These are phyloP conservation scores for Wallacemonas rigidus DNA, from an alignment of 208 protist genomes.

Conservation along the genomic window DNA sequence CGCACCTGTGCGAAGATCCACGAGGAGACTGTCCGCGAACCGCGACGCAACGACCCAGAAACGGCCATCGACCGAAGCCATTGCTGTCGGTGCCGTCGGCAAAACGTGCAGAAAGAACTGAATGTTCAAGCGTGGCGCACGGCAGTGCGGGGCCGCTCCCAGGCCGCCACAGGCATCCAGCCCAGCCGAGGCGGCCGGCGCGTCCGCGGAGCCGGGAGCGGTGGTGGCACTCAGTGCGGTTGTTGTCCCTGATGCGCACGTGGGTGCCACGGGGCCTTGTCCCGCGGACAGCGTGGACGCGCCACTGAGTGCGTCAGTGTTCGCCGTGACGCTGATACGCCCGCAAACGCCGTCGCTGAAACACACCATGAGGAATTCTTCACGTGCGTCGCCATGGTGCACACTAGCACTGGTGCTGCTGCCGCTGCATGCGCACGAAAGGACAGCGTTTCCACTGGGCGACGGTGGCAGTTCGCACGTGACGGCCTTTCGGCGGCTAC, in stretches of 20 bases:
- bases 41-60: conserved; percentile 61
- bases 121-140: conserved; percentile 25
- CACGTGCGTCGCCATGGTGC: background rate
- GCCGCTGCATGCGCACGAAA: conserved; percentile 9
- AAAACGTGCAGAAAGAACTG: conserved; percentile 27
- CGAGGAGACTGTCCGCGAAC: conserved; percentile 51
- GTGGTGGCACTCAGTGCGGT: too few relatives aligned
- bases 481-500: background rate
- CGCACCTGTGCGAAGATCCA: conserved; percentile 37
- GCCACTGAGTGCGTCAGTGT: background rate
- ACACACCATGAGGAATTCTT: conserved; percentile 24
- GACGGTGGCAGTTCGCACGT: conserved; percentile 17
- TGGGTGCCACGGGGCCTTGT: too few relatives aligned
- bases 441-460: conserved; percentile 1
- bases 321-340: conserved; percentile 18
- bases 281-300: background rate
- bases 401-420: background rate
- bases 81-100: conserved; percentile 30
- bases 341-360: conserved; percentile 37
- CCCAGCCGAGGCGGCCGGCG: background rate
- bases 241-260: too few relatives aligned
- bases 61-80: conserved; percentile 22
- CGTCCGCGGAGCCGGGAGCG: background rate
- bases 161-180: background rate
- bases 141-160: background rate